Evolutionary conservation across 495 filamentous ascomycete species (phyloP), one percentile per base, ranked within the genome.

Genomic region (Penicillium herquei): DNA sequence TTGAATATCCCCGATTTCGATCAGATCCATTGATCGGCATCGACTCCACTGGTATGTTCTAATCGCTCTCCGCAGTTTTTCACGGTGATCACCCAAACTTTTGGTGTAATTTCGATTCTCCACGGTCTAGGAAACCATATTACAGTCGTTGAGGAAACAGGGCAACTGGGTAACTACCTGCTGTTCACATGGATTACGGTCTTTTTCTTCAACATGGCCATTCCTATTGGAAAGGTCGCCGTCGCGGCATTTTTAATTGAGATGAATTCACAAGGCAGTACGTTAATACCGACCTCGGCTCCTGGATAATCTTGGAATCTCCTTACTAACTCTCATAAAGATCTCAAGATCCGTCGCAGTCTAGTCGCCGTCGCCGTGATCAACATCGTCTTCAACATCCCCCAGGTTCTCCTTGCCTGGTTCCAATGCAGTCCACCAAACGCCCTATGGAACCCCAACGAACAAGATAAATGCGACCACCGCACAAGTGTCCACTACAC

Each of bases 121-220:
- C 63, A 66, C 17, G 63, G 63, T 14, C 61, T 66, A 6, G 63
- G 63, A 17, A 66, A 66, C 39, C 52, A 56, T 16, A 61, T 66
- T 16, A 49, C 46, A 1, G n/a, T 56, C 30, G 55, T 66, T 16
- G 30, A 40, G 13, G 49, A 56, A 42, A 49, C 39, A 5, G 60
- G 60, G 18, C 49, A 66, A 48, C 35, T 66, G 31, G 48, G 50
- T 42, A 61, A 66, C 26, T 66, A 61, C 34, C 61, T 66, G 32
- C 50, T 66, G 7, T 66, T 61, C 42, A 66, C 63, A 26, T 66
- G 63, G 63, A 58, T 64, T 26, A 66, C 63, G 6, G 63, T 66
- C 7, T 66, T 66, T 48, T 66, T 66, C 39, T 66, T 66, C 52
- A 66, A 66, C 45, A 41, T 66, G 18, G 63, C 60, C 3, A 66